A percentile compares a stretch with the other conserved stretches of the same genome.
phyloP scores from a whole-genome alignment of 1,284 basidiomycete genomes.

The Boletus sp. region DNA sequence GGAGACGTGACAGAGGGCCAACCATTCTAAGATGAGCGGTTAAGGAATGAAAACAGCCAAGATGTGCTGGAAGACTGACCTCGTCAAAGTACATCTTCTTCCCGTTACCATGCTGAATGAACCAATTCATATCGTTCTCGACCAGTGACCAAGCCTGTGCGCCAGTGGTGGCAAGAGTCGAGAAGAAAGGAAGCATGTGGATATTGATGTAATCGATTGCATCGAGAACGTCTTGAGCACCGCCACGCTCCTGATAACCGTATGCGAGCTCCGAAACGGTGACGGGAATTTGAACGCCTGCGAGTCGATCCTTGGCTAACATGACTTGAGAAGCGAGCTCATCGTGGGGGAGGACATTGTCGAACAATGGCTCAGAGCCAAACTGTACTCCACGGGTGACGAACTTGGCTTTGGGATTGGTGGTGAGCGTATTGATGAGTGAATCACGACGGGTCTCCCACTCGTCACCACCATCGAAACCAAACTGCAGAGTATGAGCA shows the following conservation, averaged over 20 bases:
- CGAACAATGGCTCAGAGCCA: slow-evolving; percentile 71
- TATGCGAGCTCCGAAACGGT: slow-evolving; percentile 54
- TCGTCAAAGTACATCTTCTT: slow-evolving; percentile 74
- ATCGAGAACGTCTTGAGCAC: slow-evolving; percentile 56
- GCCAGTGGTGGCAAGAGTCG: slow-evolving; percentile 37
- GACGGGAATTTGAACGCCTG: slow-evolving; percentile 56
- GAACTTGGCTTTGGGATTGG: slow-evolving; percentile 63
- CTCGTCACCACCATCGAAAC: slow-evolving; percentile 51
- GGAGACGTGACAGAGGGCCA: slow-evolving; percentile 63
- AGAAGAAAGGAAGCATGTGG: slow-evolving; percentile 76
- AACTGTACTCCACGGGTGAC: slow-evolving; percentile 66
- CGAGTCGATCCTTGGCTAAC: slow-evolving; percentile 48
- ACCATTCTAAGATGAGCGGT: slow-evolving; percentile 48
- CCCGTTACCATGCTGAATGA: slow-evolving; percentile 51
- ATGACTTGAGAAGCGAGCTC: slow-evolving; percentile 55
- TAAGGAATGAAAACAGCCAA: background rate
- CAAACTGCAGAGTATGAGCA: slow-evolving; percentile 43
- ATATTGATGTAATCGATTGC: slow-evolving; percentile 65
- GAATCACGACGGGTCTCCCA: slow-evolving; percentile 57
- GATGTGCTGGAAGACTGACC: slow-evolving; percentile 33
- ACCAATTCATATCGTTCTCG: slow-evolving; percentile 56
- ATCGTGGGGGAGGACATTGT: slow-evolving; percentile 49
- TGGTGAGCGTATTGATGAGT: slow-evolving; percentile 51
- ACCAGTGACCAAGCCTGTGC: slow-evolving; percentile 56
- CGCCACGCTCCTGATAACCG: slow-evolving; percentile 49